A percentile compares a stretch with the other conserved stretches of the same genome.
phyloP scores from a whole-genome alignment of 2,329 filamentous ascomycete species.

The Nigrospora osmanthi region DNA sequence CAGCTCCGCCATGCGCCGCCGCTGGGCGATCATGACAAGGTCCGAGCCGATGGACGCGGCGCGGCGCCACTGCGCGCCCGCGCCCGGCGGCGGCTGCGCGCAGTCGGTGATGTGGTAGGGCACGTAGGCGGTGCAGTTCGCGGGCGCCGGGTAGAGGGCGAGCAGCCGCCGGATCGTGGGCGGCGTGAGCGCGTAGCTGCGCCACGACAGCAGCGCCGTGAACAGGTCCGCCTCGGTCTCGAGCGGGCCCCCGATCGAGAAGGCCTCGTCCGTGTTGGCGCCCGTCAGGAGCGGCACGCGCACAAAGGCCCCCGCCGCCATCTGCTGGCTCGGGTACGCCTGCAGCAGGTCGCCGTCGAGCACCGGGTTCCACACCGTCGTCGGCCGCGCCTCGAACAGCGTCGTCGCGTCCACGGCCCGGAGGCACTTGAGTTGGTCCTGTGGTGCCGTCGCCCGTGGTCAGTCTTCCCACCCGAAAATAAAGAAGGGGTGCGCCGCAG shows the following conservation, averaged over 20 bases:
- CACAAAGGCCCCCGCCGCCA: slow-evolving; percentile 30
- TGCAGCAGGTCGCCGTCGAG: slow-evolving; percentile 40
- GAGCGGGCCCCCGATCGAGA: slow-evolving; percentile 27
- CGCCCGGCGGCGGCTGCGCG: slow-evolving; percentile 13
- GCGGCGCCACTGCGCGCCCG: slow-evolving; percentile 34
- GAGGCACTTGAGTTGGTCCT: slow-evolving; percentile 27
- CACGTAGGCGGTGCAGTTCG: no score
- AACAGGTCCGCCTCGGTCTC: slow-evolving; percentile 36
- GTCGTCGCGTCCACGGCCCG: slow-evolving; percentile 20
- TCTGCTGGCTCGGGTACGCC: slow-evolving; percentile 37
- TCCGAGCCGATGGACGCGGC: slow-evolving; percentile 36
- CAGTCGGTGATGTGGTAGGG: slow-evolving; percentile 33
- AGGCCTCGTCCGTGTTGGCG: slow-evolving; percentile 40
- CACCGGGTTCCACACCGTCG: slow-evolving; percentile 31
- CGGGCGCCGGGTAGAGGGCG: slow-evolving; percentile 31
- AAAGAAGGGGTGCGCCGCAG: no score
- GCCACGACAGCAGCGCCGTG: slow-evolving; percentile 30
- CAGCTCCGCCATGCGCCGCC: slow-evolving; percentile 34
- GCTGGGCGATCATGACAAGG: slow-evolving; percentile 37
- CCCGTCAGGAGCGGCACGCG: slow-evolving; percentile 37
- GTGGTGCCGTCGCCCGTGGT: not conserved
- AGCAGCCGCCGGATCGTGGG: slow-evolving; percentile 33
- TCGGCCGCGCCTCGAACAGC: slow-evolving; percentile 25
- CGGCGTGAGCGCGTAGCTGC: slow-evolving; percentile 36
- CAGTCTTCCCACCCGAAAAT: no score